Base-by-base conservation (phyloP, 495 filamentous ascomycete genomes). In the Trichoderma reesei region DNA sequence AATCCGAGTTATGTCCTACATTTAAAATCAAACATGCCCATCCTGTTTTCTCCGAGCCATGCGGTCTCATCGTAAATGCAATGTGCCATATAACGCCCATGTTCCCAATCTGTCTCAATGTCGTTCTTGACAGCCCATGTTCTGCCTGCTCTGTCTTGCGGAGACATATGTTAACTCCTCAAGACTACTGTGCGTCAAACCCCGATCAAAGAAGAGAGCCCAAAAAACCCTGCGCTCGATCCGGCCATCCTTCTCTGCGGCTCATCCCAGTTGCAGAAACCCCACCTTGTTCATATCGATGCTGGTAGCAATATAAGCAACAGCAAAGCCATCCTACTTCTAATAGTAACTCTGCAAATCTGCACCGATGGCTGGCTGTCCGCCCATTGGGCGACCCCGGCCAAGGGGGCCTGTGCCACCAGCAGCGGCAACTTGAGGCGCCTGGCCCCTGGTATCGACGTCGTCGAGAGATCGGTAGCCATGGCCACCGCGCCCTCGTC, bases 401-500 rank as follows among this genome's bases (percentile, higher is more conserved):
- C 64, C 63, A 10, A 46, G 48, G n/a, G 56, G 59, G 10, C 64
- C 64, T 56, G 69, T 63, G 44, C 68, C 64, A 38, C 48, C 65
- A 60, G 56, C 56, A 42, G 26, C 37, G 62, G 64, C 38, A 59
- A 26, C 61, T 14, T 26, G 20, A 41, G 26, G 26, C 26, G 26
- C 26, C 44, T 56, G 63, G 14, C 38, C 38, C 11, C 38, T 39
- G 20, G 56, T 37, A 8, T 65, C 71, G 13, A 79, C 71, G 61
- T 79, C 77, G 62, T 79, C 77, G 1, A 83, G 72, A 0, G 78
- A 80, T 42, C 74, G 75, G 59, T 83, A 83, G n/a, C 74, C 66
- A 33, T 75, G 69, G 3, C 82, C 64, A 41, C 80, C 75, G 64
- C 80, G 74, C 59, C 76, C 65, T 63, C 77, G 71, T 37, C 68